Evolutionary conservation across 1,284 basidiomycete species (phyloP).

Genomic region (Cerioporus squamosus): DNA sequence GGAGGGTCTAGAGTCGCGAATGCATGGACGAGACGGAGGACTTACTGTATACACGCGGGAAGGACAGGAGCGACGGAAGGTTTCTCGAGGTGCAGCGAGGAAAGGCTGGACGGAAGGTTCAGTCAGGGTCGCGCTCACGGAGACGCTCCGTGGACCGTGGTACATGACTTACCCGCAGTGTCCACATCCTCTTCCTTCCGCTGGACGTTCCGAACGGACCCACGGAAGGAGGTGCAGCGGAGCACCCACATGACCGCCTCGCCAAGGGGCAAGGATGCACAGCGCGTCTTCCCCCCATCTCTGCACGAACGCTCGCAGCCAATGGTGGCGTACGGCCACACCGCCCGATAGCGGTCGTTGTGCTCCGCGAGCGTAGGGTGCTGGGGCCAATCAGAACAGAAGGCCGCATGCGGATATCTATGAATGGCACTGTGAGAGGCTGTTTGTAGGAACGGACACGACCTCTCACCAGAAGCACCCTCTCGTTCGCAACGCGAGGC

Average conservation of each 20-base stretch:
- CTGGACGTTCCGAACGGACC: not conserved
- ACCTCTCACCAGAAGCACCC: slow-evolving; percentile 13
- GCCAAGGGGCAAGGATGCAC: slow-evolving; percentile 5
- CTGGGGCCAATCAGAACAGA: slow-evolving; percentile 17
- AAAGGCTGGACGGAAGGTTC: slow-evolving; percentile 2
- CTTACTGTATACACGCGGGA: too few relatives aligned
- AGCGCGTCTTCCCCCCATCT: slow-evolving; percentile 5
- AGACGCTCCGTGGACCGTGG: too few relatives aligned
- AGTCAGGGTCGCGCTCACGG: not conserved
- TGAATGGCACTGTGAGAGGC: slow-evolving; percentile 22
- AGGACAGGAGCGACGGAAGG: too few relatives aligned
- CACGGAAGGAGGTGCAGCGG: slow-evolving; percentile 10
- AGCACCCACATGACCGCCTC: slow-evolving; percentile 18
- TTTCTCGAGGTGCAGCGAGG: not conserved
- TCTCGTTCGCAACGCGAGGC: not conserved
- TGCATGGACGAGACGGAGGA: too few relatives aligned
- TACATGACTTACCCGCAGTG: too few relatives aligned
- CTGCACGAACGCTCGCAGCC: not conserved
- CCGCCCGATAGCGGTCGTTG: not conserved
- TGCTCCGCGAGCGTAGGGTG: slow-evolving; percentile 9
- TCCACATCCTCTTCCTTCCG: too few relatives aligned
- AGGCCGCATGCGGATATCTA: not conserved
- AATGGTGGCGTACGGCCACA: not conserved
- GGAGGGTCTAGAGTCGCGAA: too few relatives aligned
- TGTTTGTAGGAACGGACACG: not conserved